Base-by-base conservation (phyloP, 2,329 filamentous ascomycete genomes). In the Hymenoscyphus salicellus region DNA sequence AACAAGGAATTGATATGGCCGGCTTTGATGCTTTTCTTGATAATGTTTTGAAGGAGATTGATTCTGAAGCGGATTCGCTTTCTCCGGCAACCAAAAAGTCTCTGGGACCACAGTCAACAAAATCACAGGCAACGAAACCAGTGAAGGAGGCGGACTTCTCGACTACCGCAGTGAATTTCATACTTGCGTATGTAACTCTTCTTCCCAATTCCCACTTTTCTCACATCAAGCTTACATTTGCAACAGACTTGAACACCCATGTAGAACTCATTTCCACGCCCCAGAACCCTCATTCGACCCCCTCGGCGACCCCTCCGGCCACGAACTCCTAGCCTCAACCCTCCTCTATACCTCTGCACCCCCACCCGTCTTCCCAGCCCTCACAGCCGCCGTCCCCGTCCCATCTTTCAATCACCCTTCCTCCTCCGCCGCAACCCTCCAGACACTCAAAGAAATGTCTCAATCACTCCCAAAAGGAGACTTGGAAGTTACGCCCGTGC, bases 401-500 rank as follows among this genome's bases (percentile, higher is more conserved):
- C 56, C 46, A n/a, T 43, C 38, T n/a, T 69, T 67, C 63, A 55
- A 49, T n/a, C 61, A 56, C 3, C 62, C 66, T 20, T 56, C 28
- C 1, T 43, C 66, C 5, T 62, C 66, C 7, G 36, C 70, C 4
- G 43, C 63, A 17, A 64, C 66, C 17, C 63, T 73, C 7, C 58
- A 66, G 14, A 66, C 60, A 3, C 69, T 74, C 63, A 63, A 68
- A 28, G 66, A 58, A 3, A 71, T 74, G 69, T 61, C 64, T 11
- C 61, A 59, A 11, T 64, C 49, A 6, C 63, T 74, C 1, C 68
- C 69, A 0, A 72, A 68, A 58, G 60, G 55, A 0, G 69, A 74
- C 38, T 71, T 65, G 59, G 72, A 74, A 46, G 70, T 74, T 4
- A 74, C 72, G 32, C 72, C 72, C 20, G 72, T 74, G n/a, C 72